A percentile compares a stretch with the other conserved stretches of the same genome.
Conservation (phyloP, 805 yeast species). For the Sugiyamaella chiloensis region DNA sequence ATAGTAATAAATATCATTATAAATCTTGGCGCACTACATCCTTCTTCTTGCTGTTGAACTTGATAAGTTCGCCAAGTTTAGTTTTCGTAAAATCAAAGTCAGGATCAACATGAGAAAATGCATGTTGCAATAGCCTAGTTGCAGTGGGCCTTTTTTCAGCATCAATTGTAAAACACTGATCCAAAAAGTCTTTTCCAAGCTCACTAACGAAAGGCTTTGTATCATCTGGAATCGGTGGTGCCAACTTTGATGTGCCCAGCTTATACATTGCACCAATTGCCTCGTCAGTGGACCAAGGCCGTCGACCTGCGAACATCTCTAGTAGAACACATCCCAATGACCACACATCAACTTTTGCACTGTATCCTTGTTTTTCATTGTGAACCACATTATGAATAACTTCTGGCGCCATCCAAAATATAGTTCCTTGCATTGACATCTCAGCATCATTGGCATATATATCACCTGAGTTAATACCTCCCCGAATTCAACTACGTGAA, state of each 20-base stretch:
- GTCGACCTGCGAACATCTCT: conserved; percentile 95
- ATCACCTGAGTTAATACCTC: conserved; percentile 38
- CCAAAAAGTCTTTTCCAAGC: conserved; percentile 68
- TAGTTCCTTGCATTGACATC: conserved; percentile 98
- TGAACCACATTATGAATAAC: conserved; percentile 82
- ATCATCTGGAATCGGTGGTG: conserved; percentile 97
- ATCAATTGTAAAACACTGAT: conserved; percentile 65
- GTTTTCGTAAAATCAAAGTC: conserved; percentile 53
- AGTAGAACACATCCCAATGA: conserved; percentile 94
- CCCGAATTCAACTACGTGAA: too few species aligned
- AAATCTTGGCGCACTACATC: conserved; percentile 4
- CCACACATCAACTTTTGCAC: conserved; percentile 98
- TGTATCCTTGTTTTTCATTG: conserved; percentile 80
- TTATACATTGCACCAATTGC: conserved; percentile 93
- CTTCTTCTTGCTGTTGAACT: conserved; percentile 26
- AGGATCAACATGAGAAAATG: conserved; percentile 44
- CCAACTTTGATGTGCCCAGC: conserved; percentile 74
- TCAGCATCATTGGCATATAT: conserved; percentile 89
- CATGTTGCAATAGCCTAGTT: conserved; percentile 51
- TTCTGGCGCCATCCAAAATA: conserved; percentile 99
- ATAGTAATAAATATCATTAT: too few species aligned
- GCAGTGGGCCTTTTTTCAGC: conserved; percentile 93
- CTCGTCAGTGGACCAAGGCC: conserved; percentile 97
- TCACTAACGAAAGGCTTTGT: conserved; percentile 59
- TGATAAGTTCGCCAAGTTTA: conserved; percentile 52